Evolutionary conservation across 2,329 filamentous ascomycete genomes (phyloP).

Genomic region (Penicillium capsulatum): DNA sequence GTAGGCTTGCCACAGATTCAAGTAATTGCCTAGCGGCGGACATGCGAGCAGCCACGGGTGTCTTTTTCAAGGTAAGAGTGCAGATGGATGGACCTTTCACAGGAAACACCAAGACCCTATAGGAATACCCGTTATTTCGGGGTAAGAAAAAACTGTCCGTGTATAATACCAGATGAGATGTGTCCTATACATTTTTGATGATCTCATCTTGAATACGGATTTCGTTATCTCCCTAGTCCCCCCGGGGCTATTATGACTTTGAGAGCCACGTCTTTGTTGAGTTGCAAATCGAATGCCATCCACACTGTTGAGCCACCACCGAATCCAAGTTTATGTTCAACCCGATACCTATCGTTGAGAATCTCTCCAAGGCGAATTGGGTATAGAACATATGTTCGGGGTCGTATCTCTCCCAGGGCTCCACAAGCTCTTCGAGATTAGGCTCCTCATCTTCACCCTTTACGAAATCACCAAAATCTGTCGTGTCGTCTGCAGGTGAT

Average conservation of each 20-base stretch:
- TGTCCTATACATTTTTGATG: slow-evolving; percentile 11
- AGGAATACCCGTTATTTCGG: neutral
- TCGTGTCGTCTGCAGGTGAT: too few species aligned
- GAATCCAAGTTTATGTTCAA: slow-evolving; percentile 22
- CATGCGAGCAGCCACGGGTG: slow-evolving; percentile 23
- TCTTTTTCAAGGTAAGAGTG: neutral
- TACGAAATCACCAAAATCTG: neutral
- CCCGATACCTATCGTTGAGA: slow-evolving; percentile 18
- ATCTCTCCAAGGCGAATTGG: slow-evolving; percentile 16
- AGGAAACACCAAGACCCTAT: neutral
- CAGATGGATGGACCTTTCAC: neutral
- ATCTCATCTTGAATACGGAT: slow-evolving; percentile 18
- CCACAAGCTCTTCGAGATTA: neutral
- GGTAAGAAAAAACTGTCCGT: neutral
- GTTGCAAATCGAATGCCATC: slow-evolving; percentile 20
- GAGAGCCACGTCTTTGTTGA: slow-evolving; percentile 19
- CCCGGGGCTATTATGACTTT: slow-evolving; percentile 18
- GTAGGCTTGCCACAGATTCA: slow-evolving; percentile 20
- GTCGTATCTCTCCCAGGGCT: neutral
- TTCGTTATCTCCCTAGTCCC: slow-evolving; percentile 16
- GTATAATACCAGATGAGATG: slow-evolving; percentile 1
- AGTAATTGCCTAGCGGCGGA: slow-evolving; percentile 26
- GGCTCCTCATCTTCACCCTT: neutral
- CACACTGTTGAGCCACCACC: slow-evolving; percentile 22
- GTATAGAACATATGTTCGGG: slow-evolving; percentile 11